A percentile compares a stretch with the other conserved stretches of the same genome.
Evolutionary conservation across 345 rosid genomes (phyloP).

Genomic region (Pistacia integerrima): DNA sequence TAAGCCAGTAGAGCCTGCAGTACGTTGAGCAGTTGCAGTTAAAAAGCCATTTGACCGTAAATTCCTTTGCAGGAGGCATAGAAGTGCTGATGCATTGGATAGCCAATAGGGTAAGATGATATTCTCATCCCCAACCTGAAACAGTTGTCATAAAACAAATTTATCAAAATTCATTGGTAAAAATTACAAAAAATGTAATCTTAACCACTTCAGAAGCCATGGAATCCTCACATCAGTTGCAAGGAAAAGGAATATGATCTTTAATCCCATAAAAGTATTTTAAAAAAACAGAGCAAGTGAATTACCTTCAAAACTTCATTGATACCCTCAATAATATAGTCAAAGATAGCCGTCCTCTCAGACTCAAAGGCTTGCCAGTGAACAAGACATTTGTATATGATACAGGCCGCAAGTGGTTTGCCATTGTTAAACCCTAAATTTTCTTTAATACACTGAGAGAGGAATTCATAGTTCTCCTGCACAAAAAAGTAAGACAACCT

Average conservation of each 20-base stretch:
- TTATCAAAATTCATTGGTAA: neutral
- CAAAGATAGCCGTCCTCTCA: slow-evolving; percentile 87
- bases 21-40: slow-evolving; percentile 54
- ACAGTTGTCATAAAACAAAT: slow-evolving; percentile 19
- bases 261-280: slow-evolving; percentile 3
- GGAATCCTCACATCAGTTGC: slow-evolving; percentile 1
- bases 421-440: slow-evolving; percentile 74
- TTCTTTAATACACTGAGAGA: slow-evolving; percentile 86
- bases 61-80: slow-evolving; percentile 92
- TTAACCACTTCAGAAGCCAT: neutral
- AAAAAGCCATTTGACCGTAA: slow-evolving; percentile 77
- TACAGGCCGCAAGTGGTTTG: slow-evolving; percentile 91
- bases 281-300: slow-evolving; percentile 5
- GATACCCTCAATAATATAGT: slow-evolving; percentile 82
- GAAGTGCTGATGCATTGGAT: slow-evolving; percentile 90
- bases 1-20: slow-evolving; percentile 52
- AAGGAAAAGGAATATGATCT: neutral
- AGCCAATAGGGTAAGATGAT: slow-evolving; percentile 86
- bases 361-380: slow-evolving; percentile 97
- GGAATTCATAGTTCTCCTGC: slow-evolving; percentile 87
- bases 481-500: slow-evolving; percentile 22
- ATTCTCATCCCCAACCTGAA: slow-evolving; percentile 80
- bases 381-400: slow-evolving; percentile 84
- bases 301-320: slow-evolving; percentile 82
- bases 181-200: neutral